Evolutionary conservation across 1,284 basidiomycete species (phyloP).

Genomic region (Mycena sp.): DNA sequence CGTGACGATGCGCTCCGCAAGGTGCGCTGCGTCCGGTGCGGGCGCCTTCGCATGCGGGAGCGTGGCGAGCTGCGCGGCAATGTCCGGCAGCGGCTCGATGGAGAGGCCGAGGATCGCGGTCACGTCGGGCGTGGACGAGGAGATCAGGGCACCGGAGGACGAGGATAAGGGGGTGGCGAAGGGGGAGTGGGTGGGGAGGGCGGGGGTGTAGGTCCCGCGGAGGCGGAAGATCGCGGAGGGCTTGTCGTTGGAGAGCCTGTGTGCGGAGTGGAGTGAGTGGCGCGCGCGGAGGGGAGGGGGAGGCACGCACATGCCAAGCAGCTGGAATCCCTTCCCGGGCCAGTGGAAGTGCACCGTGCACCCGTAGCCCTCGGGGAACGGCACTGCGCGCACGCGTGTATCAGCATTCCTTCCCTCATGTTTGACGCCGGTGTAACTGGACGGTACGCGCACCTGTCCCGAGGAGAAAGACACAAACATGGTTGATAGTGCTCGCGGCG

Average conservation of each 20-base stretch:
- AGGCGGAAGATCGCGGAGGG: conserved; percentile 93
- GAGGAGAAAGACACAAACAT: conserved; percentile 88
- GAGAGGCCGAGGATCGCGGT: conserved; percentile 79
- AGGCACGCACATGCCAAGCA: conserved; percentile 82
- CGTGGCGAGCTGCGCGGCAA: conserved; percentile 62
- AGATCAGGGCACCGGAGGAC: conserved; percentile 33
- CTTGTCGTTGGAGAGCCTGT: conserved; percentile 89
- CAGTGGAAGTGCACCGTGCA: conserved; percentile 92
- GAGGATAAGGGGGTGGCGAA: conserved; percentile 64
- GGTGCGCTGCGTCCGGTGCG: conserved; percentile 44
- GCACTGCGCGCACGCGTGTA: conserved; percentile 52
- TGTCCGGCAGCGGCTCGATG: conserved; percentile 70
- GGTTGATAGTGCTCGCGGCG: conserved; percentile 83
- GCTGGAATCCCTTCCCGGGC: conserved; percentile 89
- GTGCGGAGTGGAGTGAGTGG: not conserved
- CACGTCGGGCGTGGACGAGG: conserved; percentile 52
- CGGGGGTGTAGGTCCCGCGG: conserved; percentile 68
- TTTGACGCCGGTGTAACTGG: conserved; percentile 1
- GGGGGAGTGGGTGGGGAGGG: conserved; percentile 53
- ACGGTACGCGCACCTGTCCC: conserved; percentile 71
- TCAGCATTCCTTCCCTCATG: too few species aligned
- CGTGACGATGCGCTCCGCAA: conserved; percentile 75
- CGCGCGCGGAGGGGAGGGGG: conserved; percentile 26
- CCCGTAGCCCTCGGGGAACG: conserved; percentile 90
- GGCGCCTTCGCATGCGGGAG: conserved; percentile 37